Percentiles rank a stretch among this genome's conserved stretches.
Conservation (phyloP, 768 basidiomycete genomes). For the Lenzites betulinus region DNA sequence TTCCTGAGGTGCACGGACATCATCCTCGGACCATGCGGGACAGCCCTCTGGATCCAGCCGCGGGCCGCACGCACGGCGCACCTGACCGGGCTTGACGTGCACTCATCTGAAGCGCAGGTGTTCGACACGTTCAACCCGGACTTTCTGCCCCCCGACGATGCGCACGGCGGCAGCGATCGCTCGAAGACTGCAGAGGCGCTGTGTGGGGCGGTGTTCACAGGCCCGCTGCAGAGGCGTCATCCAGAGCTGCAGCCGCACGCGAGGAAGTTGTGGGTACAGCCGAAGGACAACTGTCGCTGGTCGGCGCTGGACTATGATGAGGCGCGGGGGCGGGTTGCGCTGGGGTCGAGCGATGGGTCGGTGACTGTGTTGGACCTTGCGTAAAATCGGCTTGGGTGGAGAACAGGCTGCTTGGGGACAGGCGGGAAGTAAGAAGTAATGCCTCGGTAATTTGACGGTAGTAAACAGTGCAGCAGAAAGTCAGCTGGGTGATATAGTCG, state of each 20-base stretch:
- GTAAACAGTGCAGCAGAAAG: too few relatives aligned
- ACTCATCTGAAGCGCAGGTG: conserved; percentile 23
- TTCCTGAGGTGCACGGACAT: conserved; percentile 56
- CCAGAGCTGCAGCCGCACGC: conserved; percentile 17
- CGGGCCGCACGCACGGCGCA: conserved; percentile 45
- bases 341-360: conserved; percentile 52
- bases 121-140: conserved; percentile 11
- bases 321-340: conserved; percentile 50
- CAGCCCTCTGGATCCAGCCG: conserved; percentile 66
- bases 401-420: too few relatives aligned
- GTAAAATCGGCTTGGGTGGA: neutral
- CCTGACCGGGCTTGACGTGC: conserved; percentile 33
- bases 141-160: conserved; percentile 7
- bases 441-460: too few relatives aligned
- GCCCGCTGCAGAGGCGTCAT: conserved; percentile 37
- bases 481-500: too few relatives aligned
- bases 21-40: conserved; percentile 54
- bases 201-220: conserved; percentile 54
- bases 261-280: conserved; percentile 37
- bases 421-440: too few relatives aligned
- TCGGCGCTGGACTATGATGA: conserved; percentile 65
- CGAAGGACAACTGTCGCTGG: conserved; percentile 44
- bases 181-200: conserved; percentile 39
- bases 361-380: conserved; percentile 42
- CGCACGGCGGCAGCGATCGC: neutral